These are phyloP conservation scores for Lichtheimia ornata DNA, from an alignment of 371 early-diverging fungal genomes.

Conservation along the genomic window DNA sequence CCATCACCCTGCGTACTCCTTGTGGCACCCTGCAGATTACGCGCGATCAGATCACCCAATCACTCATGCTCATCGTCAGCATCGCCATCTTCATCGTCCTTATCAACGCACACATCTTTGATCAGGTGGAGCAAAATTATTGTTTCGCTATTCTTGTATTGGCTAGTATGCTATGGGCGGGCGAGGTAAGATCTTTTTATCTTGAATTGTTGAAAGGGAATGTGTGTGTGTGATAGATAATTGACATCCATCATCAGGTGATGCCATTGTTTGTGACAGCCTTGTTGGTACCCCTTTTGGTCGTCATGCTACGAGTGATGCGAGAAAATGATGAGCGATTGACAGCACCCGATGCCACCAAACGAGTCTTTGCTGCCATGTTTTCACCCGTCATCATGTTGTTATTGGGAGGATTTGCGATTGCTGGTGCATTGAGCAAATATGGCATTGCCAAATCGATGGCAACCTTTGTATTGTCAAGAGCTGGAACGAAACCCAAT, in stretches of 20 bases:
- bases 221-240: not conserved
- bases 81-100: conserved; percentile 57
- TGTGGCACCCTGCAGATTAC: conserved; percentile 45
- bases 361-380: conserved; percentile 75
- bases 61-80: conserved; percentile 44
- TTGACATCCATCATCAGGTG: conserved; percentile 47
- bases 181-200: conserved; percentile 65
- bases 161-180: conserved; percentile 92
- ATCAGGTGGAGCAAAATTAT: conserved; percentile 65
- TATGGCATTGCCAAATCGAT: conserved; percentile 91
- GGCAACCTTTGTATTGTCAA: conserved; percentile 87
- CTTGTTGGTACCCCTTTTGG: conserved; percentile 83
- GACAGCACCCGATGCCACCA: conserved; percentile 66
- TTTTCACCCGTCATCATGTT: conserved; percentile 86
- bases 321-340: conserved; percentile 58
- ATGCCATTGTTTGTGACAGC: conserved; percentile 95
- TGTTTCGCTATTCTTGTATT: conserved; percentile 91
- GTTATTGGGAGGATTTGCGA: conserved; percentile 78
- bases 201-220: not conserved
- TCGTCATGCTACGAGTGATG: conserved; percentile 84
- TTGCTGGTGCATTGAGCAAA: conserved; percentile 82
- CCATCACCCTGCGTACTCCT: conserved; percentile 44
- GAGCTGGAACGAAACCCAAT: conserved; percentile 84
- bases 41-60: conserved; percentile 37
- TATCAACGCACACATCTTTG: conserved; percentile 56